A percentile compares a stretch with the other conserved stretches of the same genome.
Evolutionary conservation across 2,329 filamentous ascomycete species (phyloP).

Genomic region (Apiospora arundinis): DNA sequence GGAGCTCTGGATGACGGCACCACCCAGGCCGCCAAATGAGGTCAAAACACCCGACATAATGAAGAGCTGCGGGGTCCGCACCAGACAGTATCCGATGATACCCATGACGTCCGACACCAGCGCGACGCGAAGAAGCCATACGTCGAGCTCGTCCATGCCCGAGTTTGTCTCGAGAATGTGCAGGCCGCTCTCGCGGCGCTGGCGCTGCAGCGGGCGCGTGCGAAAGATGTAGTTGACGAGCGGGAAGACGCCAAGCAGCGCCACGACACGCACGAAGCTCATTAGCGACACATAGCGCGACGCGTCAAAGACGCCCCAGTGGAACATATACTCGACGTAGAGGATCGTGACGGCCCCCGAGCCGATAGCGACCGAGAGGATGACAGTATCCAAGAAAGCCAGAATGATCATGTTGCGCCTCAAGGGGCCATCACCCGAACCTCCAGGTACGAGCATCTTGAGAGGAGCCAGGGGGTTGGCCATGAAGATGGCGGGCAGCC

Average conservation of each 20-base stretch:
- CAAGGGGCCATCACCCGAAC: conserved; percentile 65
- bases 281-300: conserved; percentile 82
- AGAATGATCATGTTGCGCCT: conserved; percentile 84
- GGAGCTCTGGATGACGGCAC: conserved; percentile 81
- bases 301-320: conserved; percentile 82
- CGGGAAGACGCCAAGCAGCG: conserved; percentile 78
- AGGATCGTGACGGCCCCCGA: conserved; percentile 81
- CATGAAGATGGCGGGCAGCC: conserved; percentile 46
- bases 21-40: conserved; percentile 81
- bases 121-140: conserved; percentile 76
- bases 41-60: conserved; percentile 74
- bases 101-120: conserved; percentile 80
- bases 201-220: conserved; percentile 53
- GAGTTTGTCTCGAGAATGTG: conserved; percentile 56
- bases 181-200: conserved; percentile 45
- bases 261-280: conserved; percentile 76
- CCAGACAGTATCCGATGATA: conserved; percentile 75
- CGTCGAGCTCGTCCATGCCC: conserved; percentile 80
- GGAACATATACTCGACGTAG: conserved; percentile 81
- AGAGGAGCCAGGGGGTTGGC: conserved; percentile 79
- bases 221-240: conserved; percentile 78
- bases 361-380: conserved; percentile 84
- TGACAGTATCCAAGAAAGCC: conserved; percentile 79
- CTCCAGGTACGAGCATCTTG: conserved; percentile 76
- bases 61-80: conserved; percentile 68